Conservation (phyloP, 1,284 basidiomycete genomes). For the Tilletia walkeri region DNA sequence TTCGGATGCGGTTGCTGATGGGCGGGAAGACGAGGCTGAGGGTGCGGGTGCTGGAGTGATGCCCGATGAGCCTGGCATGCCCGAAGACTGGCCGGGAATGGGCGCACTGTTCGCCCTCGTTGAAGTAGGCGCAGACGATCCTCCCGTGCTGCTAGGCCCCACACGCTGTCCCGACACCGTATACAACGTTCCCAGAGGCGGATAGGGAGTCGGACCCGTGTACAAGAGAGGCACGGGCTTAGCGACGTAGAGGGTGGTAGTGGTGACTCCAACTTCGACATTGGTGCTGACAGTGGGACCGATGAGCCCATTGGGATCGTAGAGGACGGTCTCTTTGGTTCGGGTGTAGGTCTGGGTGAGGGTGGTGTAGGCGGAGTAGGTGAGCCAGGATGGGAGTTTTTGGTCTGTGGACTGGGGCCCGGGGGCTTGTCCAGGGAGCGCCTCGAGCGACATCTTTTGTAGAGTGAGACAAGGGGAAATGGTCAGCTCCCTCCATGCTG, state of each 20-base stretch:
- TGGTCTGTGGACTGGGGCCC: constrained; percentile 45
- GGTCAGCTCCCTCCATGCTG: no score
- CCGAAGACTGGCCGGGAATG: background rate
- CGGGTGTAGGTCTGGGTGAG: constrained; percentile 27
- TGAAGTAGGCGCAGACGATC: background rate
- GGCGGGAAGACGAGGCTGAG: background rate
- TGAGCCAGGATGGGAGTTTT: constrained; percentile 40
- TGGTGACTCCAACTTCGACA: constrained; percentile 29
- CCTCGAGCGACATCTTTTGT: background rate
- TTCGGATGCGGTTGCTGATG: no score
- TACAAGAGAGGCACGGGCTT: constrained; percentile 35
- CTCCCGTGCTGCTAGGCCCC: background rate
- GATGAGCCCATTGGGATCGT: constrained; percentile 35
- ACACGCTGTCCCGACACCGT: constrained; percentile 23
- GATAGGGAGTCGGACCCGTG: constrained; percentile 41
- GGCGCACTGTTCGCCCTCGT: background rate
- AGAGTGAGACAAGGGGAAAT: no score
- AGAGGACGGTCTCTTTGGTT: constrained; percentile 33
- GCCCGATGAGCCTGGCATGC: no score
- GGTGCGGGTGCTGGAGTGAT: background rate
- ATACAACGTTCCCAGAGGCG: constrained; percentile 38
- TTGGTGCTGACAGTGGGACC: constrained; percentile 33
- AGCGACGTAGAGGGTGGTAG: constrained; percentile 28
- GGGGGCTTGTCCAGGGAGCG: background rate
- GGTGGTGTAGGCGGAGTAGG: constrained; percentile 39